Evolutionary conservation across 2,329 filamentous ascomycete genomes (phyloP).

Genomic region (Gremmenia infestans): DNA sequence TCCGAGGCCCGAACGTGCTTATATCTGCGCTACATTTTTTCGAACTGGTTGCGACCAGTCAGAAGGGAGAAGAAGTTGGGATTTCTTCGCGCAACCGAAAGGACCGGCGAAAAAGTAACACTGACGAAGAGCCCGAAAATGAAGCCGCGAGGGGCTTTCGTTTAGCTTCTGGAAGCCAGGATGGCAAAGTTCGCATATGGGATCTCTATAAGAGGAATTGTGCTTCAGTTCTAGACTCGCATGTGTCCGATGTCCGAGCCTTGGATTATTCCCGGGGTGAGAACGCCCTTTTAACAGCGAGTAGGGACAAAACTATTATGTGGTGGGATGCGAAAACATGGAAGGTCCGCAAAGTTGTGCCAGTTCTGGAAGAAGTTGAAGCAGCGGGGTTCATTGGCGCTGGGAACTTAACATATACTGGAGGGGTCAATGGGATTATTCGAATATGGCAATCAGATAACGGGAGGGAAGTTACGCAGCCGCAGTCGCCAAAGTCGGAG

Average conservation of each 20-base stretch:
- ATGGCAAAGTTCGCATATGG: constrained; percentile 89
- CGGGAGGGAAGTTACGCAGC: constrained; percentile 72
- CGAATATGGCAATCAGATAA: constrained; percentile 77
- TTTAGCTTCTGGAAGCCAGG: constrained; percentile 86
- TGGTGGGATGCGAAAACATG: constrained; percentile 86
- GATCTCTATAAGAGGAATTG: constrained; percentile 80
- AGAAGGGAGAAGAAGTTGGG: constrained; percentile 34
- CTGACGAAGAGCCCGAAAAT: constrained; percentile 41
- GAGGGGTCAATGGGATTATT: constrained; percentile 75
- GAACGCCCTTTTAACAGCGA: constrained; percentile 73
- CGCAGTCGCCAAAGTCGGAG: constrained; percentile 59
- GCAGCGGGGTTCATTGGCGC: constrained; percentile 71
- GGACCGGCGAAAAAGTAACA: constrained; percentile 36
- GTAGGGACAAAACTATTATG: constrained; percentile 89
- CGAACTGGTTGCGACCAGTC: constrained; percentile 51
- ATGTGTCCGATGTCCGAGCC: constrained; percentile 89
- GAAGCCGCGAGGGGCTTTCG: constrained; percentile 60
- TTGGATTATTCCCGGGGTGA: constrained; percentile 75
- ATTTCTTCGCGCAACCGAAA: constrained; percentile 39
- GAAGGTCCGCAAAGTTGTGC: constrained; percentile 76
- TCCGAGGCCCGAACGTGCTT: constrained; percentile 86
- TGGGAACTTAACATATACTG: constrained; percentile 72
- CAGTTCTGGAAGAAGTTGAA: constrained; percentile 81
- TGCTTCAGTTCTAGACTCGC: constrained; percentile 78
- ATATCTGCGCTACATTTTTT: constrained; percentile 92